These are phyloP conservation scores for Yamadazyma laniorum DNA, from an alignment of 805 yeast genomes.

Conservation along the genomic window DNA sequence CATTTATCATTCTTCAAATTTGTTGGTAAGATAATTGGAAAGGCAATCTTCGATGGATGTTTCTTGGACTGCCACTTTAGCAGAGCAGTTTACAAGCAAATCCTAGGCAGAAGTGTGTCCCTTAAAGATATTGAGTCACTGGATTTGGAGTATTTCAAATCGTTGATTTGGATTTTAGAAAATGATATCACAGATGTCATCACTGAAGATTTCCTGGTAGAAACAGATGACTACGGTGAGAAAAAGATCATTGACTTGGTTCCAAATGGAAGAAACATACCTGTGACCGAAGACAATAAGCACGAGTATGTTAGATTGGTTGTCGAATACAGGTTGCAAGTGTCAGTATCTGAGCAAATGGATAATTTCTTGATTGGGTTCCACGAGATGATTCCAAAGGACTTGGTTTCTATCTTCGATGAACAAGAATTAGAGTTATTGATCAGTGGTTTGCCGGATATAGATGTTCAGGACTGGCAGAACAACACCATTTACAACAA, in stretches of 20 bases:
- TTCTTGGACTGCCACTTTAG: slow-evolving; percentile 93
- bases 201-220: slow-evolving; percentile 91
- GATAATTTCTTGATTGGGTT: slow-evolving; percentile 83
- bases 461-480: slow-evolving; percentile 95
- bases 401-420: slow-evolving; percentile 81
- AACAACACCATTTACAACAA: slow-evolving; percentile 78
- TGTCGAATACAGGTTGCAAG: slow-evolving; percentile 81
- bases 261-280: slow-evolving; percentile 76
- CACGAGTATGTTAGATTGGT: slow-evolving; percentile 82
- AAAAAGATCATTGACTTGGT: slow-evolving; percentile 78
- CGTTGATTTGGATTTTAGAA: slow-evolving; percentile 92
- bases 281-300: slow-evolving; percentile 89
- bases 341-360: slow-evolving; percentile 84
- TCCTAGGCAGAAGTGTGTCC: slow-evolving; percentile 75
- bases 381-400: slow-evolving; percentile 84
- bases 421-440: slow-evolving; percentile 93
- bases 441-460: slow-evolving; percentile 93
- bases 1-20: slow-evolving; percentile 91
- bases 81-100: slow-evolving; percentile 87
- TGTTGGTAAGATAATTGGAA: slow-evolving; percentile 90
- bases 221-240: slow-evolving; percentile 90
- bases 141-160: slow-evolving; percentile 89
- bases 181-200: slow-evolving; percentile 95
- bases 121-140: slow-evolving; percentile 92
- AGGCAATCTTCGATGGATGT: slow-evolving; percentile 85